Percentiles rank a stretch among this genome's conserved stretches.
phyloP scores from a whole-genome alignment of 75 land plant genomes.

The Isoetes taiwanensis region DNA sequence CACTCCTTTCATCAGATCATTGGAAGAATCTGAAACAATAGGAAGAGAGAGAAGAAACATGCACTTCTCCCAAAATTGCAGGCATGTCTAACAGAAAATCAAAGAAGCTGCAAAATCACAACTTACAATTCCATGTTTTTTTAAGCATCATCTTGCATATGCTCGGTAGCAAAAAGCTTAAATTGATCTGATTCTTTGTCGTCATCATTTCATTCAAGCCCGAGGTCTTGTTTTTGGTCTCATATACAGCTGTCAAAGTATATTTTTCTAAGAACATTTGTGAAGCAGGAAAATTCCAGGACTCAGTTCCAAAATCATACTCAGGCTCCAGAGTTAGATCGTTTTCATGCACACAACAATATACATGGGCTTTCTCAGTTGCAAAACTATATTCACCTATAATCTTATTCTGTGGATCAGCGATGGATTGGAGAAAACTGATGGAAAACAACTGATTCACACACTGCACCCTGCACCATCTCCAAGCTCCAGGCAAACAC shows the following conservation, averaged over 20 bases:
- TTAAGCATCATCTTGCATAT: not conserved
- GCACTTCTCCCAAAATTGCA: too few relatives aligned
- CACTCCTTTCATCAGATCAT: too few relatives aligned
- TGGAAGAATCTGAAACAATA: too few relatives aligned
- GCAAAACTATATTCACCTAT: not conserved
- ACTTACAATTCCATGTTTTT: slow-evolving; percentile 3
- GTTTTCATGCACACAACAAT: not conserved
- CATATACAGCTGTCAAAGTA: not conserved
- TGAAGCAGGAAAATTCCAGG: not conserved
- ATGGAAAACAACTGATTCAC: too few relatives aligned
- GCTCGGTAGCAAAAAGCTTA: not conserved
- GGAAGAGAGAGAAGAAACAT: too few relatives aligned
- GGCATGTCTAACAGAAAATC: too few relatives aligned
- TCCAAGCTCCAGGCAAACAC: too few relatives aligned
- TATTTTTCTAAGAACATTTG: not conserved
- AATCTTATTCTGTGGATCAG: not conserved
- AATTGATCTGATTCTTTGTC: not conserved
- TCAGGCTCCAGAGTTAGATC: slow-evolving; percentile 3
- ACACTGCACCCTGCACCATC: too few relatives aligned
- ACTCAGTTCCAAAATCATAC: slow-evolving; percentile 7
- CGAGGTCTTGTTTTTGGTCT: not conserved
- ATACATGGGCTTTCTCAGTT: not conserved
- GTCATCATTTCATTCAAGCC: not conserved
- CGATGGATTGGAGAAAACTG: too few relatives aligned
- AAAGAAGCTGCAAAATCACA: too few relatives aligned